Base-by-base conservation (phyloP, 2,329 filamentous ascomycete species). In the Claviceps humidiphila region DNA sequence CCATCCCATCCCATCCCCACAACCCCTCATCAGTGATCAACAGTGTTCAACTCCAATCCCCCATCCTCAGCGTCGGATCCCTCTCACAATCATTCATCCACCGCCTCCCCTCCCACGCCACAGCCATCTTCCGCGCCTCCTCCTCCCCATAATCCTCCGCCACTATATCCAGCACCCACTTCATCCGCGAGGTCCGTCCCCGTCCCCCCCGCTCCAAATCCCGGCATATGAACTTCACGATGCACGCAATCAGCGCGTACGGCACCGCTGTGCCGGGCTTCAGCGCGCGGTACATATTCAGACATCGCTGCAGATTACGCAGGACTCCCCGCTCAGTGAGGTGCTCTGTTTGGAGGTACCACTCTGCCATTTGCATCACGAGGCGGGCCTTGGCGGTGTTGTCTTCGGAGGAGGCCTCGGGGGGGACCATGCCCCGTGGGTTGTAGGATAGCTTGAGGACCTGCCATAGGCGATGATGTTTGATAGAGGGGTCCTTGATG, bases 171-270 rank as follows among this genome's bases (percentile, higher is more conserved):
- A 65, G 41, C 9, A 69, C 50, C 60, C 65, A 68, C 41, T 54
- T 38, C 37, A 70, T 50, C 9, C 67, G 63, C 13, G 53, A 40
- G 6, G 57, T 62, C 16, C 67, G 60, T 3, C 69, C 70, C 22
- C 52, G 53, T n/a, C 58, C 55, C 5, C 68, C 67, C 39, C 54
- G 53, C 37, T 64, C 62, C 4, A 72, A 58, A 52, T 71, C 69
- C 9, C 62, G 57, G 3, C 64, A 59, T 20, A 68, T 53, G 2
- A 65, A 53, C 5, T 56, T 51, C 6, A 62, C 52, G n/a, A 68
- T 39, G 38, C 57, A 58, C 44, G 55, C 56, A 17, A 71, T 53
- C 9, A 60, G 58, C 54, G 7, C 66, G 60, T n/a, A 63, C 51
- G 11, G 63, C 48, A 8, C 49, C 53, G 8, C 56, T 55, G 46